Evolutionary conservation across 1,284 basidiomycete species (phyloP), one percentile per base, ranked within the genome.

Genomic region (Cutaneotrichosporon sp.): DNA sequence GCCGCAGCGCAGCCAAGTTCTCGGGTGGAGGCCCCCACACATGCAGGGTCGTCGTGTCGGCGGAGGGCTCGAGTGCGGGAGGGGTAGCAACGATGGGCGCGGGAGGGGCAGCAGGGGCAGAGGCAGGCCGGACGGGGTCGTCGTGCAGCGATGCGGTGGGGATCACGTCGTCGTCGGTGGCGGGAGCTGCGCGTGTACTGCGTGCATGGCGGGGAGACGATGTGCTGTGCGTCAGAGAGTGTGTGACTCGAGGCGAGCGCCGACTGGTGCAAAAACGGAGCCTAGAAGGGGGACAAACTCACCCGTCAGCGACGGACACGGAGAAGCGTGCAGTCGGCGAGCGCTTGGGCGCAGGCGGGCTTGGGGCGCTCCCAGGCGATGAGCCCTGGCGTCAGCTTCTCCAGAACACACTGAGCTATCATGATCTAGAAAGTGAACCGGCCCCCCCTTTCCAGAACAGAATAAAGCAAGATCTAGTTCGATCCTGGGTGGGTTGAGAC

Each of bases 21-120:
- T 61, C 52, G 17, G 55, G 46, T 2, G 71, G 71, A 17, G 71
- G 71, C 22, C 71, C 71, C 49, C 70, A 73, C 31, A 73, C 59
- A 52, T 68, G 62, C 31, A 71, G 61, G 11, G 63, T 54, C 47
- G 67, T 70, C 6, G 68, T 67, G 25, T 59, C 54, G 27, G 61
- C 22, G 1, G 49, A 46, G 3, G 68, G 53, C 32, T 61, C 55
- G 39, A 72, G 63, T 5, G 65, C 46, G 11, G 65, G 60, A 3
- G 66, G 64, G 4, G 68, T 54, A 46, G 57, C 60, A 29, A 20
- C 25, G 16, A 38, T 16, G 26, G 47, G 16, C 20, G 49, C 44
- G 25, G 44, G 37, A 8, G 51, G 17, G 34, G 45, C 11, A 37
- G 29, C n/a, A 4, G 45, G 31, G 14, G 41, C 35, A 11, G 49